phyloP scores from a whole-genome alignment of 768 basidiomycete species.

The Psilocybe azurescens region DNA sequence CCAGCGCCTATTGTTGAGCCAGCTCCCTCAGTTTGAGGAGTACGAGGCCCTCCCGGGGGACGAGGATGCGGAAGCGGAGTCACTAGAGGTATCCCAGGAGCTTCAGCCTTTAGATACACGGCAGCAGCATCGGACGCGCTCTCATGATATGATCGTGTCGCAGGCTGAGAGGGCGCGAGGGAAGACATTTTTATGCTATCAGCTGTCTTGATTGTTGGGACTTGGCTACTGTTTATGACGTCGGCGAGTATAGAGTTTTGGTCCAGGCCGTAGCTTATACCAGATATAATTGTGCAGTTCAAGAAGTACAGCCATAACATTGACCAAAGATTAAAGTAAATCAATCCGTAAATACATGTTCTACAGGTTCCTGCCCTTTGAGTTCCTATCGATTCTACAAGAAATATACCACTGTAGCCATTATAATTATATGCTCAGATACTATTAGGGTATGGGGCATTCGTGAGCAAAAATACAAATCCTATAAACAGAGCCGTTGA shows the following conservation, averaged over 20 bases:
- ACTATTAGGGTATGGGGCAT: too few relatives aligned
- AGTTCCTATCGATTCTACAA: too few relatives aligned
- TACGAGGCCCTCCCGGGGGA: constrained; percentile 9
- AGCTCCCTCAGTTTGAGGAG: constrained; percentile 3
- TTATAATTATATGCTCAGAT: too few relatives aligned
- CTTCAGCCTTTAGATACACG: not conserved
- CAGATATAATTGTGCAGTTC: too few relatives aligned
- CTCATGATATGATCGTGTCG: constrained; percentile 4
- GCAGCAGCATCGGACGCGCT: not conserved
- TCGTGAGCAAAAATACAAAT: not conserved
- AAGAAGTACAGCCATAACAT: too few relatives aligned
- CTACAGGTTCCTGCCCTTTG: too few relatives aligned
- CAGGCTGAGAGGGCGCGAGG: constrained; percentile 6
- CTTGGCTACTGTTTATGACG: constrained; percentile 11
- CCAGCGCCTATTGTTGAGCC: not conserved
- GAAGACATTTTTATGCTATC: constrained; percentile 10
- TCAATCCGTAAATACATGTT: too few relatives aligned
- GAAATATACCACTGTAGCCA: too few relatives aligned
- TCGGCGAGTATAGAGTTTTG: constrained; percentile 13
- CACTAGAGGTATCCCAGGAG: constrained; percentile 3
- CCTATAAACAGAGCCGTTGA: constrained; percentile 27
- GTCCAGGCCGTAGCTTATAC: too few relatives aligned
- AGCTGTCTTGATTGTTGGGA: constrained; percentile 2
- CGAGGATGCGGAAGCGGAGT: not conserved
- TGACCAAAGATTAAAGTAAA: too few relatives aligned